These are phyloP conservation scores for Aspergillus asperescens DNA, from an alignment of 495 filamentous ascomycete species.

Conservation along the genomic window DNA sequence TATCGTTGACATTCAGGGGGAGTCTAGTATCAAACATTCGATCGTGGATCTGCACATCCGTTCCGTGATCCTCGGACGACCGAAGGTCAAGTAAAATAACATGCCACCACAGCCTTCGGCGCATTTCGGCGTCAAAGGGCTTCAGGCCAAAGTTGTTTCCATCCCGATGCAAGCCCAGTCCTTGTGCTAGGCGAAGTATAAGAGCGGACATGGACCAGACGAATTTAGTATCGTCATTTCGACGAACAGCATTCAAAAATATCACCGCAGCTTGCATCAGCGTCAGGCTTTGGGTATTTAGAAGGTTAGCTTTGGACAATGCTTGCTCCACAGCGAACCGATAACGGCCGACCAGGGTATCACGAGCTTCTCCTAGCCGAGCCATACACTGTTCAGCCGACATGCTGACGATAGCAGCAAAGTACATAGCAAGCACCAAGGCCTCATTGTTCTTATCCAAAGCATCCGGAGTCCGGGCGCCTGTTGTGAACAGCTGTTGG, in stretches of 20 bases:
- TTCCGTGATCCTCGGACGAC: conserved; percentile 79
- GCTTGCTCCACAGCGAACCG: conserved; percentile 78
- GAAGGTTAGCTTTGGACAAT: conserved; percentile 65
- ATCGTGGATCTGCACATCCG: conserved; percentile 67
- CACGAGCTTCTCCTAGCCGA: conserved; percentile 35
- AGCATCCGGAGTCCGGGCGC: conserved; percentile 46
- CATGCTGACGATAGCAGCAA: conserved; percentile 66
- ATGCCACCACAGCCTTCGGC: conserved; percentile 80
- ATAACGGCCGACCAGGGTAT: conserved; percentile 54
- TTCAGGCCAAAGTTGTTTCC: conserved; percentile 64
- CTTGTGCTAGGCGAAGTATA: conserved; percentile 73
- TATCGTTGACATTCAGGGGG: conserved; percentile 77
- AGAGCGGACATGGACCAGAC: conserved; percentile 65
- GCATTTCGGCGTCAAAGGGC: conserved; percentile 80
- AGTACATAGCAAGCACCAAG: conserved; percentile 75
- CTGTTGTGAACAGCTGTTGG: conserved; percentile 40
- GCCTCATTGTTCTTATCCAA: conserved; percentile 62
- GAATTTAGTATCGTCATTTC: conserved; percentile 62
- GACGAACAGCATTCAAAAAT: conserved; percentile 60
- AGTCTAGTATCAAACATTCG: conserved; percentile 65
- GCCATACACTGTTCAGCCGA: conserved; percentile 38
- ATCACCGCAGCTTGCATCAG: conserved; percentile 75
- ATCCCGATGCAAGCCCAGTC: conserved; percentile 76
- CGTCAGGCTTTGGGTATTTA: conserved; percentile 68
- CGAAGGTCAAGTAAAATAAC: conserved; percentile 71